Evolutionary conservation across 768 basidiomycete species (phyloP).

Genomic region (Rhodotorula babjevae): DNA sequence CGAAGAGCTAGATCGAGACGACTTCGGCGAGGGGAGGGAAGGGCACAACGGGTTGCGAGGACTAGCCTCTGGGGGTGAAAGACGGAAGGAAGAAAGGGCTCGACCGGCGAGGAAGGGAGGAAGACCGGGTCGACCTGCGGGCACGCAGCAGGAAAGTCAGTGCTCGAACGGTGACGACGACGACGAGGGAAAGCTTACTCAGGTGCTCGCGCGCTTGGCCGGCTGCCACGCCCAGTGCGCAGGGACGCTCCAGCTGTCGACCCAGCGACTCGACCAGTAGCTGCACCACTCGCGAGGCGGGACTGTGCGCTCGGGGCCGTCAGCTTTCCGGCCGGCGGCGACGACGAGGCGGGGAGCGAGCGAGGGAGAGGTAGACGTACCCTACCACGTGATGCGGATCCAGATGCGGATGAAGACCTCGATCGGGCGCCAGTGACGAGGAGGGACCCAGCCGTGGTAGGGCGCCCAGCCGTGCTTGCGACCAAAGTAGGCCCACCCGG

Average conservation of each 20-base stretch:
- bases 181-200: too few species aligned
- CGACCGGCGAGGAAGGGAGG: too few species aligned
- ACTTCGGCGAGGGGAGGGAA: too few species aligned
- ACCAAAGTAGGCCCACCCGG: constrained; percentile 3
- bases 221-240: not conserved
- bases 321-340: not conserved
- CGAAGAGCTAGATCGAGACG: too few species aligned
- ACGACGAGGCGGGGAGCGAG: too few species aligned
- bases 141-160: too few species aligned
- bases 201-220: too few species aligned
- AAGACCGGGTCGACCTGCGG: too few species aligned
- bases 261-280: not conserved
- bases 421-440: not conserved
- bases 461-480: not conserved
- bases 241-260: not conserved
- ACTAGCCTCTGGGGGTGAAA: too few species aligned
- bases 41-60: too few species aligned
- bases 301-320: not conserved
- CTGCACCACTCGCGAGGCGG: not conserved
- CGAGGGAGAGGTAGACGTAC: not conserved
- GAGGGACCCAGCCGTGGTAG: not conserved
- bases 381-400: not conserved
- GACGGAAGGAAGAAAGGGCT: too few species aligned
- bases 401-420: constrained; percentile 2
- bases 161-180: too few species aligned